phyloP scores from a whole-genome alignment of 2,329 filamentous ascomycete genomes.

The Geosmithia flava region DNA sequence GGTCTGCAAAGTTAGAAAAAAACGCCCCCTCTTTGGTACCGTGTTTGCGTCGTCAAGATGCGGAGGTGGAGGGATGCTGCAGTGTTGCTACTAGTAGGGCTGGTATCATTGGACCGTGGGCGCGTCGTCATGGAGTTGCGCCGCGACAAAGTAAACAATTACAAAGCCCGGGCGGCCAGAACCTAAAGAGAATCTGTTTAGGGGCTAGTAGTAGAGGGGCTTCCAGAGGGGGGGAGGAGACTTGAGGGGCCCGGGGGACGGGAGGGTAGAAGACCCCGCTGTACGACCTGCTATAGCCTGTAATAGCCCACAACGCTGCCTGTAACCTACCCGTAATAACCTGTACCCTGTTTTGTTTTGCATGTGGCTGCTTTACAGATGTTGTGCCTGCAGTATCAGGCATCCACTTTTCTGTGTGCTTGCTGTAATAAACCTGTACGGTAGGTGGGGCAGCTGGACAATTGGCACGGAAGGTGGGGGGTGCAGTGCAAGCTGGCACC shows the following conservation, averaged over 20 bases:
- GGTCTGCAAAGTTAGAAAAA: neutral
- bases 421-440: neutral
- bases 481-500: neutral
- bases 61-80: neutral
- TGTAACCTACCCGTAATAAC: no score
- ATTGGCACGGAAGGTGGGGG: neutral
- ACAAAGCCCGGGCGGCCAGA: neutral
- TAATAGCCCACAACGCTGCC: no score
- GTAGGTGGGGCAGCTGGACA: neutral
- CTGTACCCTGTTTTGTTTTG: no score
- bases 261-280: no score
- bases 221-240: no score
- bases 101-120: neutral
- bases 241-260: no score
- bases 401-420: neutral
- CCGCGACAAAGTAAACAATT: conserved; percentile 4
- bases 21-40: neutral
- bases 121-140: conserved; percentile 3
- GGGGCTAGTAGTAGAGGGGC: no score
- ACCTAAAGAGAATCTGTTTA: no score
- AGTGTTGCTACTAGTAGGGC: neutral
- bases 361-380: neutral
- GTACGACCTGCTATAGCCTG: no score
- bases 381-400: neutral
- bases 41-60: conserved; percentile 3